phyloP scores from a whole-genome alignment of 331 rosid species.

The Telfairia occidentalis region DNA sequence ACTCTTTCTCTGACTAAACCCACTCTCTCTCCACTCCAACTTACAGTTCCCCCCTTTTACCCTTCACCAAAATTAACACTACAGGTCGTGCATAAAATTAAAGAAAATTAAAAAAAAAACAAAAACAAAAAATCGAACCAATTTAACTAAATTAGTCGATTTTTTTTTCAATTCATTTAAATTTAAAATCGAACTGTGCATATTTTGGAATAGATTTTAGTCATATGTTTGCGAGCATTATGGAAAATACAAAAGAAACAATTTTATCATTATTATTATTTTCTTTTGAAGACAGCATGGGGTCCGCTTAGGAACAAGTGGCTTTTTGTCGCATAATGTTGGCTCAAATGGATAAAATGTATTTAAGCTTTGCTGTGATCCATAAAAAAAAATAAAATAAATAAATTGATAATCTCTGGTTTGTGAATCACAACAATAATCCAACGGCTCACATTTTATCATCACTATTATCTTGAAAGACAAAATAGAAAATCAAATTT shows the following conservation, averaged over 20 bases:
- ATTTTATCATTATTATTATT: no score
- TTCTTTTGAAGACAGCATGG: neutral
- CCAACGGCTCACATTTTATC: constrained; percentile 17
- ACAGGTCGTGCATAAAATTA: no score
- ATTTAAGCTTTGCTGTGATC: constrained; percentile 15
- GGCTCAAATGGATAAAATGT: constrained; percentile 12
- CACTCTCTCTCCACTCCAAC: neutral
- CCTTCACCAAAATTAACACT: neutral
- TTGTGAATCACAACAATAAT: constrained; percentile 24
- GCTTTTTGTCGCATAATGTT: neutral
- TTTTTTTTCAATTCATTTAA: no score
- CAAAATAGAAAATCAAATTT: constrained; percentile 23
- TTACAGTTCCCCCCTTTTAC: neutral
- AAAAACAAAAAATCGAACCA: neutral
- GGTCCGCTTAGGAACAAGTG: constrained; percentile 6
- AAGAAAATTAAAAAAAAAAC: neutral
- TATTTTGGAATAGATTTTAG: no score
- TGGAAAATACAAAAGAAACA: neutral
- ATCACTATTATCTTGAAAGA: constrained; percentile 4
- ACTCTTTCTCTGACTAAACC: constrained; percentile 6
- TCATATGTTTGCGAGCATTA: neutral
- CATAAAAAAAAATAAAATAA: constrained; percentile 9
- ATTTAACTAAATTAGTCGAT: neutral
- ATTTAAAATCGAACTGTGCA: neutral
- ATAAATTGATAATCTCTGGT: neutral